A percentile compares a stretch with the other conserved stretches of the same genome.
phyloP scores from a whole-genome alignment of 768 basidiomycete genomes.

The Lepiota subincarnata region DNA sequence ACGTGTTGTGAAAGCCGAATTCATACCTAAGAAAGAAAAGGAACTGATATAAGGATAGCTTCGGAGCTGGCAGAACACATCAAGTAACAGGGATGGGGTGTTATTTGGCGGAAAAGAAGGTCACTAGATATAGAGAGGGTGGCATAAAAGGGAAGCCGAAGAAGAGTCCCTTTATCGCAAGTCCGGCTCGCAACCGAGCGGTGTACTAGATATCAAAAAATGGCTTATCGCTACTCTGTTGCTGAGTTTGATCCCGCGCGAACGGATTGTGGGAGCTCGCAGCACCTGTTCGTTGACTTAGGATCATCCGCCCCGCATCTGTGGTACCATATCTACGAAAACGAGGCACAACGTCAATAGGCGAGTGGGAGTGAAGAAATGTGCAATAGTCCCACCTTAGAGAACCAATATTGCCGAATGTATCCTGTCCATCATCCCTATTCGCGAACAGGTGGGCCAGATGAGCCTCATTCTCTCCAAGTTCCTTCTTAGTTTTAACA shows the following conservation, averaged over 20 bases:
- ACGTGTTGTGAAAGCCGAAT: too few relatives aligned
- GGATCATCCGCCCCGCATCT: slow-evolving; percentile 42
- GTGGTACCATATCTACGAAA: slow-evolving; percentile 52
- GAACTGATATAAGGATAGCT: too few relatives aligned
- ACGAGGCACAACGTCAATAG: neutral
- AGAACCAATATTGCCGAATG: slow-evolving; percentile 86
- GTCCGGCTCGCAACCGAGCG: neutral
- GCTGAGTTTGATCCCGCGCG: slow-evolving; percentile 49
- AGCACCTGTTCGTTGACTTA: slow-evolving; percentile 44
- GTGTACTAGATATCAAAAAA: slow-evolving; percentile 66
- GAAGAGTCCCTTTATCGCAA: neutral
- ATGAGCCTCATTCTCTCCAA: slow-evolving; percentile 64
- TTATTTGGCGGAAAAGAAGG: too few relatives aligned
- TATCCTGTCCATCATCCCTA: slow-evolving; percentile 89
- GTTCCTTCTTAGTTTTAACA: slow-evolving; percentile 38
- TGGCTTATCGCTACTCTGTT: slow-evolving; percentile 61
- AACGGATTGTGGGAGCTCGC: slow-evolving; percentile 58
- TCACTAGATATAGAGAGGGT: too few relatives aligned
- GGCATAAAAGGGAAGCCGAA: too few relatives aligned
- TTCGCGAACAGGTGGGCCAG: slow-evolving; percentile 84
- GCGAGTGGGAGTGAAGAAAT: neutral
- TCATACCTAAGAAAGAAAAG: too few relatives aligned
- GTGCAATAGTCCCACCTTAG: slow-evolving; percentile 49
- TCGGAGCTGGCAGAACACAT: too few relatives aligned
- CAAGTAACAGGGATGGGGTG: too few relatives aligned